Evolutionary conservation across 2,329 filamentous ascomycete species (phyloP), one percentile per base, ranked within the genome.

Genomic region (Talaromyces sp.): DNA sequence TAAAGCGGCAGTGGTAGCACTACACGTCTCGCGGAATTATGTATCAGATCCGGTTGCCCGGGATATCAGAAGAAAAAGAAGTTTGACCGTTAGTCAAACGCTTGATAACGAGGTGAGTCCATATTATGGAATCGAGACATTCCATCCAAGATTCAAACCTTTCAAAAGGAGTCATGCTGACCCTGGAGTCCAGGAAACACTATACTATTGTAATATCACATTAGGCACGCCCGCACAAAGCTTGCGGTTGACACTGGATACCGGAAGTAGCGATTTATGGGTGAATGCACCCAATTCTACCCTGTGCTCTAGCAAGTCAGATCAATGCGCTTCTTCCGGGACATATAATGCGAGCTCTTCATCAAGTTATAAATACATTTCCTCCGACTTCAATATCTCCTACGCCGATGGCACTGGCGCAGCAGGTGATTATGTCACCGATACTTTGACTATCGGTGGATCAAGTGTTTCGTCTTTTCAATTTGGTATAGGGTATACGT

Each of bases 321-420:
- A 81, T 66, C 74, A 75, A 15, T 87, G 85, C 70, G 70, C 71
- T 10, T 69, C 68, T 8, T 81, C 83, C 2, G 85, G 85, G 17
- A 84, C 82, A 8, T 87, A 85, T 72, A 74, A 78, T 68, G 74
- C 84, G 1, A 84, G 83, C 69, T 73, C 82, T 0, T 96, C 92
- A 0, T 92, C 90, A 1, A 91, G 92, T 2, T 94, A 93, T 77
- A 72, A 83, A 39, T 92, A 89, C 73, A 77, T 96, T 63, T 88
- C 87, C 68, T 88, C 86, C 72, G 83, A 87, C 67, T 97, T 97
- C 81, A 93, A 94, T 79, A 96, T 97, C 68, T 88, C 88, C 1
- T 97, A 97, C 70, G 89, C 90, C 47, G 93, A 97, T 77, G 91
- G 91, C 54, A 90, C 90, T 0, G 87, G 88, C 5, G 90, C 92